These are phyloP conservation scores for Globisporangium rhizosaccharum DNA, from an alignment of 352 stramenopile genomes.

Conservation along the genomic window DNA sequence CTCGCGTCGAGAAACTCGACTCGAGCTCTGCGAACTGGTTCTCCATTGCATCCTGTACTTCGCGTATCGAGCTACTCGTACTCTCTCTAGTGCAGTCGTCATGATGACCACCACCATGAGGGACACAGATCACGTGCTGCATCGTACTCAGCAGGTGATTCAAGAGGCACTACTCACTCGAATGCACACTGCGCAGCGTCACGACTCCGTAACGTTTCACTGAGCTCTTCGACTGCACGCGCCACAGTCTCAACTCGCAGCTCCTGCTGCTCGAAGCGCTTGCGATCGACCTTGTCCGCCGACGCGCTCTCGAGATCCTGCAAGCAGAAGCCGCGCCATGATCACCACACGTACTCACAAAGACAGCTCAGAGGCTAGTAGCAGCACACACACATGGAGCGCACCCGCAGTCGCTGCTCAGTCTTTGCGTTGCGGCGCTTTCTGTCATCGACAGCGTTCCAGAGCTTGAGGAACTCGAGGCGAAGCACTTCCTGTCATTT, in stretches of 20 bases:
- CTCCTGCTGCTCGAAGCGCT: conserved; percentile 17
- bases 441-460: conserved; percentile 16
- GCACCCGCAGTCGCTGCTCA: conserved; percentile 12
- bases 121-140: too few relatives aligned
- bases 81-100: neutral
- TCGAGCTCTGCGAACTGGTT: conserved; percentile 9
- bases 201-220: conserved; percentile 10
- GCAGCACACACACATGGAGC: neutral
- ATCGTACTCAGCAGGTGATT: too few relatives aligned
- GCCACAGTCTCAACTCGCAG: conserved; percentile 37
- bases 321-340: neutral
- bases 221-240: conserved; percentile 36
- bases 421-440: conserved; percentile 18
- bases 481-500: conserved; percentile 41
- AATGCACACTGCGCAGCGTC: too few relatives aligned
- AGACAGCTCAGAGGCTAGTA: too few relatives aligned
- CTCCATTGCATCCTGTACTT: conserved; percentile 10
- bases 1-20: neutral
- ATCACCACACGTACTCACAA: neutral
- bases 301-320: conserved; percentile 12
- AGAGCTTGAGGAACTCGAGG: conserved; percentile 33
- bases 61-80: neutral
- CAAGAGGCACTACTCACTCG: too few relatives aligned
- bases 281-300: neutral
- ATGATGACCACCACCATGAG: too few relatives aligned